A percentile compares a stretch with the other conserved stretches of the same genome.
phyloP scores from a whole-genome alignment of 805 yeast genomes.

The Starmerella lactis-condensi region DNA sequence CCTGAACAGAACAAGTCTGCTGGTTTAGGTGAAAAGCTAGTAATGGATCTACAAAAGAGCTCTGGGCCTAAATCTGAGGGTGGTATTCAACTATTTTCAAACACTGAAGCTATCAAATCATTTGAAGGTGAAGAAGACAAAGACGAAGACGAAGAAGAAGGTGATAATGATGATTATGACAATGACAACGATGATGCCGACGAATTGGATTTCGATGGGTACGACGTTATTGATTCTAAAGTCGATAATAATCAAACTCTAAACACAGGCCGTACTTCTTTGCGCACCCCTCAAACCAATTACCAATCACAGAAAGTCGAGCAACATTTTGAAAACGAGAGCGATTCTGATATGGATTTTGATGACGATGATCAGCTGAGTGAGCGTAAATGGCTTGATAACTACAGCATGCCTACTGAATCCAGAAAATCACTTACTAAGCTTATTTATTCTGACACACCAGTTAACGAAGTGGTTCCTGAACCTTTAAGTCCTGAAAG shows the following conservation, averaged over 20 bases:
- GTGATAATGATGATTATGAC: conserved; percentile 25
- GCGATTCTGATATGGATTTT: conserved; percentile 11
- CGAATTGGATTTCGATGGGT: conserved; percentile 31
- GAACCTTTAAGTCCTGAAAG: conserved; percentile 18
- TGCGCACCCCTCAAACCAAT: too few relatives aligned
- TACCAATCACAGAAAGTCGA: too few relatives aligned
- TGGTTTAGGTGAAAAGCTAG: conserved; percentile 76
- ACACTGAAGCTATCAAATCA: conserved; percentile 31
- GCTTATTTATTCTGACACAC: conserved; percentile 1
- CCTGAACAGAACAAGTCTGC: conserved; percentile 27
- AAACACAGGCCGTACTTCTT: conserved; percentile 8
- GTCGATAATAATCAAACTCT: background rate
- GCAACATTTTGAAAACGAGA: conserved; percentile 3
- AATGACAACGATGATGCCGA: conserved; percentile 24
- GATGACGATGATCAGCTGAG: conserved; percentile 21
- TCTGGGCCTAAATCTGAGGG: conserved; percentile 36
- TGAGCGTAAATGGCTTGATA: conserved; percentile 17
- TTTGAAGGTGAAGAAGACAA: conserved; percentile 26
- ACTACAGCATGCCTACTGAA: conserved; percentile 1
- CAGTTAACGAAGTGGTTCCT: background rate
- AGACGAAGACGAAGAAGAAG: conserved; percentile 22
- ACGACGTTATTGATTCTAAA: conserved; percentile 3
- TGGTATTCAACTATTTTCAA: conserved; percentile 59
- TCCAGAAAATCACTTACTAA: background rate
- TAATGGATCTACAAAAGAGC: conserved; percentile 61